Base-by-base conservation (phyloP, 2,329 filamentous ascomycete species). In the Clarireedia hainanense region DNA sequence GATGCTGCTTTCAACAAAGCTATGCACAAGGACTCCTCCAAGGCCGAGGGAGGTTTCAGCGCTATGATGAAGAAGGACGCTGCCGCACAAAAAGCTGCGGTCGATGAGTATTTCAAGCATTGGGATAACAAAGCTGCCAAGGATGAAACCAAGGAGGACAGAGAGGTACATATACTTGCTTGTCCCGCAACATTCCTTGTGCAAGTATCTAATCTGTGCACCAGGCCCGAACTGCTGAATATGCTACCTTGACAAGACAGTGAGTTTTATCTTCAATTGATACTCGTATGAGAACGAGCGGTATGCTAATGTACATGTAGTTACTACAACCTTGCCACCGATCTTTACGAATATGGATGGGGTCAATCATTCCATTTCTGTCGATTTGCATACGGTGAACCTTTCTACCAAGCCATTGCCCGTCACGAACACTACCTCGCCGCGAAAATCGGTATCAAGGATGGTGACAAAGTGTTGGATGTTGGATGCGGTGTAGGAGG, bases 361-460 rank as follows among this genome's bases (percentile, higher is more conserved):
- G 89, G 89, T 60, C 85, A 91, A 68, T 92, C 86, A 50, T 99
- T 99, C 81, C 92, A 99, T 76, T 97, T 99, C 80, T 95, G 89
- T 76, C 90, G 92, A 61, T 96, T 92, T 74, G 88, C 89, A 55
- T 77, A 85, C 64, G 87, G 88, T 69, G 94, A 99, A 76, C 77
- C 84, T 52, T 97, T 97, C 77, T 78, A 83, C 73, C 89, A 95
- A 74, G 91, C 91, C 60, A 92, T 97, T 74, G 89, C 91, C 63
- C 88, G 94, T 57, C 94, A 99, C 70, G 94, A 99, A 77, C 94
- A 99, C 79, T 97, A 96, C 76, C 86, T 99, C 30, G 94, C 94
- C 47, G 84, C 91, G 74, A 83, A 84, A 72, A 95, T 96, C 72
- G 85, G 86, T 62, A 85, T 99, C 69, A 83, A 87, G 72, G 85